Evolutionary conservation across 495 filamentous ascomycete genomes (phyloP).

Genomic region (Mytilinidion resinicola): DNA sequence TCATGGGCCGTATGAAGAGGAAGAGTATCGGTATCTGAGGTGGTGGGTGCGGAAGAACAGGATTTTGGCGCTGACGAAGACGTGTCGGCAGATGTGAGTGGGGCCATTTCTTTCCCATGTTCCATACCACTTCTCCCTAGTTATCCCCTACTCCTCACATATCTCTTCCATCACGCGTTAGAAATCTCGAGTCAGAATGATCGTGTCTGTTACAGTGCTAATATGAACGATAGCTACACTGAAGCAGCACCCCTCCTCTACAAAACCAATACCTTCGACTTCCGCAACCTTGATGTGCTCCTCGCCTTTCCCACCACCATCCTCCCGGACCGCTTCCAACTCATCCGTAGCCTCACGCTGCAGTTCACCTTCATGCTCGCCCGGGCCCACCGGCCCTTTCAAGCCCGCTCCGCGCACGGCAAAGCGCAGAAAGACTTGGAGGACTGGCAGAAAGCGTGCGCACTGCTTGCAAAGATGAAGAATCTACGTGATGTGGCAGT

Average conservation of each 20-base stretch:
- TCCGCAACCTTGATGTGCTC: background rate
- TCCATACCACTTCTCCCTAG: background rate
- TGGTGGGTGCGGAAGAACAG: conserved; percentile 14
- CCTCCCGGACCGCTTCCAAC: background rate
- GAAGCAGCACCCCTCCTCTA: conserved; percentile 8
- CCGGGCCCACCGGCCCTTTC: background rate
- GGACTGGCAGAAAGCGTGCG: background rate
- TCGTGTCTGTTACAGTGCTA: background rate
- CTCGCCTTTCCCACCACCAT: background rate
- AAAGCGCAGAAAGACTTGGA: background rate
- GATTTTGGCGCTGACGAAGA: conserved; percentile 1
- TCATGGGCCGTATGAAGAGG: background rate
- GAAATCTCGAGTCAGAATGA: no score
- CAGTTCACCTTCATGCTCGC: background rate
- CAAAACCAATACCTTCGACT: conserved; percentile 8
- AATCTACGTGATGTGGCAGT: background rate
- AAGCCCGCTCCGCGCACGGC: background rate
- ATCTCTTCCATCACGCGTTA: no score
- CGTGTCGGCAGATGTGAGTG: conserved; percentile 10
- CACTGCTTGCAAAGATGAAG: background rate
- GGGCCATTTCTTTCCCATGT: background rate
- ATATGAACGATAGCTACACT: conserved; percentile 1
- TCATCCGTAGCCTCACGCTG: background rate
- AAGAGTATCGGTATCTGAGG: conserved; percentile 4
- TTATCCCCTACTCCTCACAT: no score